A percentile compares a stretch with the other conserved stretches of the same genome.
Evolutionary conservation across 345 rosid species (phyloP).

Genomic region (Microthlaspi erraticum): DNA sequence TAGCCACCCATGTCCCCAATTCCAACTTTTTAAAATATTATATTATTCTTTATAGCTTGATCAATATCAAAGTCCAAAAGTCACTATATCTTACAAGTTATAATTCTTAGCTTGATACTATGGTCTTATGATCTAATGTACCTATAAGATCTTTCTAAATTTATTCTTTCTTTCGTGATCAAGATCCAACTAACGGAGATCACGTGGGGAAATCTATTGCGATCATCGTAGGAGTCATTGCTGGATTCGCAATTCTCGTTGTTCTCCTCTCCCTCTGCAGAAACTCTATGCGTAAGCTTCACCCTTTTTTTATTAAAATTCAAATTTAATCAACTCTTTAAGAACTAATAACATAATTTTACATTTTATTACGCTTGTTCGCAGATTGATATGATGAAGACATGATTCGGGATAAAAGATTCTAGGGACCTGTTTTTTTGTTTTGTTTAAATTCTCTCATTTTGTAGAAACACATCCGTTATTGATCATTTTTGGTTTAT

Average conservation of each 20-base stretch:
- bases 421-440: conserved; percentile 6
- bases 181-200: conserved; percentile 72
- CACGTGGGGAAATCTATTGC: conserved; percentile 78
- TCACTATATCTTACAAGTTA: conserved; percentile 6
- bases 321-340: neutral
- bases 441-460: conserved; percentile 5
- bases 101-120: conserved; percentile 42
- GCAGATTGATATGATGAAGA: conserved; percentile 41
- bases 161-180: conserved; percentile 20
- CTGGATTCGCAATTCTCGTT: conserved; percentile 69
- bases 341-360: neutral
- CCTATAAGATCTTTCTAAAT: conserved; percentile 8
- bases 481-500: conserved; percentile 31
- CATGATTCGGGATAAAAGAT: conserved; percentile 21
- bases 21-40: conserved; percentile 23
- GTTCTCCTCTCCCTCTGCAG: conserved; percentile 81
- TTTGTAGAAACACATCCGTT: conserved; percentile 26
- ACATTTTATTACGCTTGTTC: conserved; percentile 10
- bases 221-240: conserved; percentile 76
- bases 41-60: conserved; percentile 39
- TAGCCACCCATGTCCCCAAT: conserved; percentile 39
- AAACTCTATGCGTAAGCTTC: conserved; percentile 53
- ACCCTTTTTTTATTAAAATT: neutral
- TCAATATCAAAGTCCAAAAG: conserved; percentile 38
- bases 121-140: conserved; percentile 25